Percentiles rank a stretch among this genome's conserved stretches.
These are phyloP conservation scores for Yamadazyma buinensis DNA, from an alignment of 1,139 yeast genomes.

Conservation along the genomic window DNA sequence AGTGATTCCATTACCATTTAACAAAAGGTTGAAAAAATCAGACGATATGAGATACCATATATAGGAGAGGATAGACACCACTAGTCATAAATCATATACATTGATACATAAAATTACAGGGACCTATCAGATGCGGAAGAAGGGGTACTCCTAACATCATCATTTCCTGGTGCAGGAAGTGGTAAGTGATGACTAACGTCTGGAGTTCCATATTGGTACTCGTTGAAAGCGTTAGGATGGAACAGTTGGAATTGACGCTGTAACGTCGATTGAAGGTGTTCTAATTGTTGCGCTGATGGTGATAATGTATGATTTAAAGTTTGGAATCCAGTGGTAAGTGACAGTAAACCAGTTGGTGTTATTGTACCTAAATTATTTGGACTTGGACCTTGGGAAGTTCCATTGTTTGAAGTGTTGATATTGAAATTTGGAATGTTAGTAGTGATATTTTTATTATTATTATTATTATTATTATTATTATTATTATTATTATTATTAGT, in stretches of 20 bases:
- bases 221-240: conserved; percentile 14
- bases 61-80: too few relatives aligned
- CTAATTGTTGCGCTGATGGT: conserved; percentile 14
- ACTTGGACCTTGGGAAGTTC: background rate
- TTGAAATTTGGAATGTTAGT: background rate
- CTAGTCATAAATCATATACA: too few relatives aligned
- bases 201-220: conserved; percentile 15
- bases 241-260: conserved; percentile 16
- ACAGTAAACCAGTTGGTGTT: conserved; percentile 2
- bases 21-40: too few relatives aligned
- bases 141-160: background rate
- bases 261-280: conserved; percentile 14
- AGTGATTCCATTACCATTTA: too few relatives aligned
- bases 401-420: background rate
- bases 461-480: background rate
- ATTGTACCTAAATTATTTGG: background rate
- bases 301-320: conserved; percentile 15
- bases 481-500: background rate
- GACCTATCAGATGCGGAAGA: too few relatives aligned
- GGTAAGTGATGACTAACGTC: too few relatives aligned
- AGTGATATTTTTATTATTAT: background rate
- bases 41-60: too few relatives aligned
- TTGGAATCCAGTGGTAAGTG: conserved; percentile 9
- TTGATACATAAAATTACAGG: too few relatives aligned
- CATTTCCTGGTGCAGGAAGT: background rate